Base-by-base conservation (phyloP, 495 filamentous ascomycete species). In the Daldinia loculata region DNA sequence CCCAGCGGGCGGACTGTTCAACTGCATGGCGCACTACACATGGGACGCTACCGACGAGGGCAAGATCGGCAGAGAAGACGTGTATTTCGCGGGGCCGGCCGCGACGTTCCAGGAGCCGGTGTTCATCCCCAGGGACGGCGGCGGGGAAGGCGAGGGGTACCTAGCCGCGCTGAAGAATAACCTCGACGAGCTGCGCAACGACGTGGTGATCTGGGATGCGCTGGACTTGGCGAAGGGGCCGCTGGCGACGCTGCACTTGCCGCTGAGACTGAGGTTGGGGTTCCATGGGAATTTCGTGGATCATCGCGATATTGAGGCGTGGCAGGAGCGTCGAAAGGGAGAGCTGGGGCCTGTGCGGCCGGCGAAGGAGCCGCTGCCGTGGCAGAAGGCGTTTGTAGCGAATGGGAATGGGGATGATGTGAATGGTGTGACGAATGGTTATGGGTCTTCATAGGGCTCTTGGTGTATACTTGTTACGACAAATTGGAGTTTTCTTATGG, bases 71-170 rank as follows among this genome's bases (percentile, higher is more conserved):
- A 61, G 67, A 0, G 70, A 83, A 36, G 79, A 81, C 58, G 76
- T 80, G 9, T 87, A 81, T 62, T 86, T 81, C 63, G 75, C 83
- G 17, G 84, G 84, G 0, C 81, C 83, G 43, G 85, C 81, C 0
- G 80, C 79, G 60, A 83, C 84, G 2, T 85, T 88, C 69, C 87
- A 89, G 65, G 87, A 89, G 64, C 87, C 87, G 0, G 82, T 85
- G 0, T 89, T 89, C 66, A 84, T 88, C 32, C 87, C 87, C 0
- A 77, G 77, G 60, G 66, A 74, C 0, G 80, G 79, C 6, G 76
- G 75, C 0, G 71, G 58, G 3, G 87, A 89, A 66, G 87, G 85
- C 3, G 85, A 89, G 67, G 86, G 87, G 1, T 88, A 86, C 61
- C 67, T 89, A 11, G 80, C 86, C 12, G 83, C 80, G 15, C 78